Evolutionary conservation across 2,329 filamentous ascomycete genomes (phyloP), one percentile per base, ranked within the genome.

Genomic region (Beauveria brongniartii): DNA sequence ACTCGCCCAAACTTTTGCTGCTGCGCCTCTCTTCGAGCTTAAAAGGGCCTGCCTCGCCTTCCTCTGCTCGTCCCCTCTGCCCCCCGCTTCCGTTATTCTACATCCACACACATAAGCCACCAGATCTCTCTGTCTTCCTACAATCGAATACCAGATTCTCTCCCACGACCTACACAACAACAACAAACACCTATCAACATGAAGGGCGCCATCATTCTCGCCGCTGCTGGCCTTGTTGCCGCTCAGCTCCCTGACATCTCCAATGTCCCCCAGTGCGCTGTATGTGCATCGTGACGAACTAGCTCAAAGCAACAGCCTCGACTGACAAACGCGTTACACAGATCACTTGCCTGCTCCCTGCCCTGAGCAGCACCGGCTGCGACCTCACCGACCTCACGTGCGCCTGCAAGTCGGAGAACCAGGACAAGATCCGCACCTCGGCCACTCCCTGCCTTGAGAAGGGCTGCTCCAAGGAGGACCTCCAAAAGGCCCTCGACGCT

Each of bases 221-320:
- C 70, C 61, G 65, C 67, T 44, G 70, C 68, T 54, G 69, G 74
- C 68, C 63, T 77, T 43, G 74, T 70, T 47, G 70, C 71, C 55
- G 76, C 75, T 37, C 75, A 78, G 67, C 7, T 61, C 9, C 52
- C 41, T 14, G 64, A 73, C 65, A 68, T 77, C 55, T 46, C 63
- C 28, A 72, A 68, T 43, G 64, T 73, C 61, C 73, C 76, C 52
- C 20, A 66, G 5, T 79, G 77, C 65, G 74, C 76, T 65, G 77
- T 79, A 74, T 64, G 76, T 71, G 9, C 52, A 18, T 18, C 9
- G 5, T 14, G 2, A 24, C 30, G 22, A 47, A 20, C 1, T 40
- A 22, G 37, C 22, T 22, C n/a, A n/a, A 18, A 26, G 16, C 26
- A 53, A 12, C 22, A 16, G 28, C 7, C 14, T 26, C n/a, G 9